A percentile compares a stretch with the other conserved stretches of the same genome.
These are phyloP conservation scores for Ceratocystis cubensis DNA, from an alignment of 2,329 filamentous ascomycete genomes.

Conservation along the genomic window DNA sequence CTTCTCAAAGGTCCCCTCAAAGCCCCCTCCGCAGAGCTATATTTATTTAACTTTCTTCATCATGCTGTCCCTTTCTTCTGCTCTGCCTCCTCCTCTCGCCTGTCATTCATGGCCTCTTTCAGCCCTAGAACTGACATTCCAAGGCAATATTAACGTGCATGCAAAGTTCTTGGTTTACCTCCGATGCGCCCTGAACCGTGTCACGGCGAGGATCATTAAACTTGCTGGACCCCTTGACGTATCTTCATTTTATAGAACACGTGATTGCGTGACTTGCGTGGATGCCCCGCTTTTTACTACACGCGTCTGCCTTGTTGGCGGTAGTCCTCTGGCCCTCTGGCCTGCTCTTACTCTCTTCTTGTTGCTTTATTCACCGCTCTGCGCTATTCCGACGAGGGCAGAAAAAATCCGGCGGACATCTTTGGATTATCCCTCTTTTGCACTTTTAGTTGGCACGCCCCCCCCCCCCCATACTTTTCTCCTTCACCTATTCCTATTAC, in stretches of 20 bases:
- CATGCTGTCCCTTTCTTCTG: background rate
- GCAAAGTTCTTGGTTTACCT: background rate
- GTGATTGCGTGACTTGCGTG: background rate
- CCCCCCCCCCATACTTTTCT: too few relatives aligned
- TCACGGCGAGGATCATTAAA: constrained; percentile 9
- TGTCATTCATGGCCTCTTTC: background rate
- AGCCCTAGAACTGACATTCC: background rate
- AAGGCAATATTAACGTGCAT: background rate
- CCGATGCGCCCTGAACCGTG: constrained; percentile 1
- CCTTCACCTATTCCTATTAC: too few relatives aligned
- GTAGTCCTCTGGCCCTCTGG: background rate
- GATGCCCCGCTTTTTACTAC: background rate
- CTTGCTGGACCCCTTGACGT: background rate
- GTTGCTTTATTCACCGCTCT: background rate
- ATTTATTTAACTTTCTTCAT: background rate
- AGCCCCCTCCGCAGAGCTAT: background rate
- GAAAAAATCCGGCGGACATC: too few relatives aligned
- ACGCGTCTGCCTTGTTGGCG: background rate
- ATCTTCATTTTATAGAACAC: background rate
- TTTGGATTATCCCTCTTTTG: too few relatives aligned
- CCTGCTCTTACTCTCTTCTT: background rate
- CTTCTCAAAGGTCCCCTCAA: background rate
- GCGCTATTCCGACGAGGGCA: background rate
- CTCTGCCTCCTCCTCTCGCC: too few relatives aligned
- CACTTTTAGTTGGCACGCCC: too few relatives aligned